These are phyloP conservation scores for Calcarisporium arbuscula DNA, from an alignment of 2,329 filamentous ascomycete genomes.

Conservation along the genomic window DNA sequence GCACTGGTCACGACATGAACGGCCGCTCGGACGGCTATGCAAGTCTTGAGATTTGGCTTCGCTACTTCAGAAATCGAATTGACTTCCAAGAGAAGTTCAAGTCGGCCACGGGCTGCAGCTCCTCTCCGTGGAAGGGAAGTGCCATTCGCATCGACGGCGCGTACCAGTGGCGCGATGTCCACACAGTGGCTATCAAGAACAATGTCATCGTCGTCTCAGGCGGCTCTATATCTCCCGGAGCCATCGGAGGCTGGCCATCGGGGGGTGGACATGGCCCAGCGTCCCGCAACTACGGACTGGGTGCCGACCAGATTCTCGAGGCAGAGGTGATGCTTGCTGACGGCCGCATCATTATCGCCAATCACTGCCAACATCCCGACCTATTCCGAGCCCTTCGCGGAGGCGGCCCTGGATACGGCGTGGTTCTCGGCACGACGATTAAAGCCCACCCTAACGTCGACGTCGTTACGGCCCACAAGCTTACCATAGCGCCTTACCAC, in stretches of 20 bases:
- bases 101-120: constrained; percentile 15
- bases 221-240: constrained; percentile 17
- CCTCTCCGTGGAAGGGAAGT: constrained; percentile 23
- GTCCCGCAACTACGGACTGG: constrained; percentile 33
- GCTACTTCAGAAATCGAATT: constrained; percentile 24
- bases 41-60: constrained; percentile 25
- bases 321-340: constrained; percentile 31
- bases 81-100: constrained; percentile 17
- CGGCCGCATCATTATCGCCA: constrained; percentile 27
- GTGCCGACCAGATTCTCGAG: constrained; percentile 37
- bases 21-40: constrained; percentile 26
- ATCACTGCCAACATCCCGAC: constrained; percentile 24
- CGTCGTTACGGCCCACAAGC: constrained; percentile 10
- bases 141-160: constrained; percentile 28
- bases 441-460: constrained; percentile 24
- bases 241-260: constrained; percentile 30
- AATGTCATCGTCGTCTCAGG: constrained; percentile 30
- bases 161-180: constrained; percentile 26
- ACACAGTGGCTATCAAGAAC: constrained; percentile 20
- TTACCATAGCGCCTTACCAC: constrained; percentile 15
- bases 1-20: constrained; percentile 37
- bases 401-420: constrained; percentile 25
- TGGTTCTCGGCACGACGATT: constrained; percentile 28
- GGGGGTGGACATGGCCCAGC: constrained; percentile 35
- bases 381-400: constrained; percentile 32